Conservation (phyloP, 495 filamentous ascomycete species). For the Tuber calosporum region DNA sequence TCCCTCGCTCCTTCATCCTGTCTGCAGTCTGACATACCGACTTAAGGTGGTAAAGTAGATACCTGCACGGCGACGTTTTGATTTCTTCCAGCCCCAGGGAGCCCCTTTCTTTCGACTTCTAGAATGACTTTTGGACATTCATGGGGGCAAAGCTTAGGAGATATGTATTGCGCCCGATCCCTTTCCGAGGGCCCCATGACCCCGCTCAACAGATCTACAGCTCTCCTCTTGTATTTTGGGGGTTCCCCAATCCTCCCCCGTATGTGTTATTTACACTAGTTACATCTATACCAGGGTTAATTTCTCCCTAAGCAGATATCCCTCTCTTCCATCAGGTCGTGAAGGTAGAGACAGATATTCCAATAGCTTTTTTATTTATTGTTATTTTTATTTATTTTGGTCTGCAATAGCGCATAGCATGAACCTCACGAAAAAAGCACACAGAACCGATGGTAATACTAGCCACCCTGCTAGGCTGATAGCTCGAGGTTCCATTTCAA, state of each 20-base stretch:
- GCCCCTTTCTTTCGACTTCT: neutral
- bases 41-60: neutral
- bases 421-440: neutral
- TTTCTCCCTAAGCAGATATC: neutral
- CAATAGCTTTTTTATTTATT: neutral
- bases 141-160: no score
- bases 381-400: no score
- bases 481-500: neutral
- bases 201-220: no score
- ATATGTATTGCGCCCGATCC: neutral
- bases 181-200: no score
- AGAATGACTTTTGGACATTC: neutral
- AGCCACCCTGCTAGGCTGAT: neutral
- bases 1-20: neutral
- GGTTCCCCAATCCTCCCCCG: no score
- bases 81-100: neutral
- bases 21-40: neutral
- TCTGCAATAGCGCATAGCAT: neutral
- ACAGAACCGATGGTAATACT: neutral
- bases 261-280: no score
- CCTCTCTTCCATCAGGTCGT: neutral
- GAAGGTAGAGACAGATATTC: neutral
- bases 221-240: no score
- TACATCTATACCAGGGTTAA: no score
- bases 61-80: neutral